Conservation (phyloP, 179 eudicot species). For the Corrigiola litoralis region DNA sequence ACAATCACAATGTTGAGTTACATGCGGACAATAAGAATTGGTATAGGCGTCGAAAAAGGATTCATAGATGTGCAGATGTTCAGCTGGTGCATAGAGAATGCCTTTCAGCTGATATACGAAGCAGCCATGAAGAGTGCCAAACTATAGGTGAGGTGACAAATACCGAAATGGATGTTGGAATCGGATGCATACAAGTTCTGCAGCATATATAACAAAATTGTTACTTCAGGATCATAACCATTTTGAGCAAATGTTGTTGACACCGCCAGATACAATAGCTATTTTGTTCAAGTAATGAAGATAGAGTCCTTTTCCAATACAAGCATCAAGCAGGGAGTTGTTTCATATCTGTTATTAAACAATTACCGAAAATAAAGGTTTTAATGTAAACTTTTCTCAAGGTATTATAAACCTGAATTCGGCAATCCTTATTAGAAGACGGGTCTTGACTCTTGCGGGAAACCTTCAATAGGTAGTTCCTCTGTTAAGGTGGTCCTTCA, state of each 20-base stretch:
- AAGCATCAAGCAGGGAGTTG: too few species aligned
- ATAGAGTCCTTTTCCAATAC: not conserved
- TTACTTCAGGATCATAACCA: not conserved
- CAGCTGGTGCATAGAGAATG: conserved; percentile 49
- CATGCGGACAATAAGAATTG: conserved; percentile 51
- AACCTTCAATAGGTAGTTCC: too few species aligned
- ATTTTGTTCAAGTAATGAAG: not conserved
- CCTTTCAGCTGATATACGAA: conserved; percentile 45
- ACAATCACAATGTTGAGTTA: conserved; percentile 62
- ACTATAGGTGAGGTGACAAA: not conserved
- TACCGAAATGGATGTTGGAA: not conserved
- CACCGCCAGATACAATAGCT: too few species aligned
- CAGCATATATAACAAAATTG: not conserved
- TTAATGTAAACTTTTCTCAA: not conserved
- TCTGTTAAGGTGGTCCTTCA: too few species aligned
- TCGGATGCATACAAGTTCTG: not conserved
- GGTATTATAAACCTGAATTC: too few species aligned
- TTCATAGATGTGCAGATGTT: conserved; percentile 41
- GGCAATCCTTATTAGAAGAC: too few species aligned
- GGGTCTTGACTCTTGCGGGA: too few species aligned
- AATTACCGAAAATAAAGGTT: not conserved
- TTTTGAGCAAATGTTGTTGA: not conserved
- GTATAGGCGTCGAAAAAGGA: conserved; percentile 51
- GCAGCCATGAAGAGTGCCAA: conserved; percentile 27
- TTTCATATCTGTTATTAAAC: too few species aligned